Conservation (phyloP, 2,329 filamentous ascomycete genomes). For the Zymoseptoria pseudotritici region DNA sequence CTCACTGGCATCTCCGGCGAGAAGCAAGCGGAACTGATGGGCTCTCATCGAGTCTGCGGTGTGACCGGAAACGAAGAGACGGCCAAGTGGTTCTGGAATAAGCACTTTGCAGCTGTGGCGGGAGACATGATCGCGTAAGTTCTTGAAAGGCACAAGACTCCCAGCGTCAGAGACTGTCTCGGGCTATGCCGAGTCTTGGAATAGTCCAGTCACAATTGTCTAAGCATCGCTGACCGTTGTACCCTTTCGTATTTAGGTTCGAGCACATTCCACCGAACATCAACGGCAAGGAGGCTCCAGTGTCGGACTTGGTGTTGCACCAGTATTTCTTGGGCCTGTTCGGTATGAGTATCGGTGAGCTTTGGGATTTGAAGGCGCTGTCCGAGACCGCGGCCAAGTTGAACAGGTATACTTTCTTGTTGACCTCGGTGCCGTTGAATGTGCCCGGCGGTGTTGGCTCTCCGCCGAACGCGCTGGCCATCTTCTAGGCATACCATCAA, state of each 20-base stretch:
- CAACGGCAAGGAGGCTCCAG: conserved; percentile 19
- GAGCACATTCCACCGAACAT: conserved; percentile 35
- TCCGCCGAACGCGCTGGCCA: conserved; percentile 29
- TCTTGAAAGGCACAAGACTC: too few relatives aligned
- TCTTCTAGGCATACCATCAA: conserved; percentile 20
- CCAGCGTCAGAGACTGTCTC: too few relatives aligned
- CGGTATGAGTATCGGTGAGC: conserved; percentile 40
- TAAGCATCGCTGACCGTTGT: too few relatives aligned
- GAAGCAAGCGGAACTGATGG: conserved; percentile 36
- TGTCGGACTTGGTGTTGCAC: conserved; percentile 29
- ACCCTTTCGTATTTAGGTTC: conserved; percentile 24
- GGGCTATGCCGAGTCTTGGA: too few relatives aligned
- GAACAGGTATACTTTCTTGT: conserved; percentile 38
- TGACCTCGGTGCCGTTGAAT: conserved; percentile 40
- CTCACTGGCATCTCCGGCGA: conserved; percentile 34
- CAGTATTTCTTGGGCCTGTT: conserved; percentile 36
- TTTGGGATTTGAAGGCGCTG: conserved; percentile 39
- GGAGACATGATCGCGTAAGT: conserved; percentile 24
- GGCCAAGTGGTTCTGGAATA: conserved; percentile 53
- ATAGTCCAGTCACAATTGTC: too few relatives aligned
- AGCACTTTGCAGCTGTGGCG: conserved; percentile 49
- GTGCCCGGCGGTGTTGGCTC: conserved; percentile 31
- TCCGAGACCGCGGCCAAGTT: conserved; percentile 32
- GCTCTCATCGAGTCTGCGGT: conserved; percentile 30
- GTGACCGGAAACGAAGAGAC: conserved; percentile 43